phyloP scores from a whole-genome alignment of 2,329 filamentous ascomycete species.

The Lachnellula subtilissima region DNA sequence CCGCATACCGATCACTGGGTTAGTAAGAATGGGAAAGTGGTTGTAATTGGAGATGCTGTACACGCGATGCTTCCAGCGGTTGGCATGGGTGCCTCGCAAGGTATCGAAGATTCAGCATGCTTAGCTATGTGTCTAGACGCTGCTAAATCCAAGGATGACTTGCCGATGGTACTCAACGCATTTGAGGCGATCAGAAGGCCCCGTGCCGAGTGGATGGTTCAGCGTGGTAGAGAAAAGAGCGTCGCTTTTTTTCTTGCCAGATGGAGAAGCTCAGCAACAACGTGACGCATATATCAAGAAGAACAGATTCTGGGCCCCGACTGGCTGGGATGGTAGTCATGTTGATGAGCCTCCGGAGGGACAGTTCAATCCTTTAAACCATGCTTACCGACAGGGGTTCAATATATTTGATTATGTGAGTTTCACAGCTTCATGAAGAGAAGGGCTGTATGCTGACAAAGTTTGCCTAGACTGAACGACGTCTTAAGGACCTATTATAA shows the following conservation, averaged over 20 bases:
- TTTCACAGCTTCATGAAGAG: neutral
- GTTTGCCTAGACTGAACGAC: too few species aligned
- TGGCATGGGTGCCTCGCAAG: neutral
- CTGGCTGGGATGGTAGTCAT: neutral
- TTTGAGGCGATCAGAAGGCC: conserved; percentile 3
- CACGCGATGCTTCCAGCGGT: neutral
- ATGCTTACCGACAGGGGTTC: neutral
- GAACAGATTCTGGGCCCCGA: neutral
- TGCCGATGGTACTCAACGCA: neutral
- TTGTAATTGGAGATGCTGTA: neutral
- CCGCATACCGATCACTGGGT: neutral
- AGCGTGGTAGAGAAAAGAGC: neutral
- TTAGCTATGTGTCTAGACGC: neutral
- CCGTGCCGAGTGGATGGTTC: conserved; percentile 1
- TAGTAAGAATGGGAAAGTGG: neutral
- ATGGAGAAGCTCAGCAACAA: neutral
- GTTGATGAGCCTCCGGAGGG: conserved; percentile 2
- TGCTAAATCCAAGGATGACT: neutral
- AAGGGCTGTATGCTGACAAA: too few species aligned
- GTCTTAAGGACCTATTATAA: too few species aligned
- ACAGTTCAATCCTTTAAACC: neutral
- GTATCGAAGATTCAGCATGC: conserved; percentile 3
- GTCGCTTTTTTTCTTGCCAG: neutral
- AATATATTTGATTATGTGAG: conserved; percentile 3
- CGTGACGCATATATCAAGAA: neutral